Conservation (phyloP, 495 filamentous ascomycete species). For the Aspergillus affinis region DNA sequence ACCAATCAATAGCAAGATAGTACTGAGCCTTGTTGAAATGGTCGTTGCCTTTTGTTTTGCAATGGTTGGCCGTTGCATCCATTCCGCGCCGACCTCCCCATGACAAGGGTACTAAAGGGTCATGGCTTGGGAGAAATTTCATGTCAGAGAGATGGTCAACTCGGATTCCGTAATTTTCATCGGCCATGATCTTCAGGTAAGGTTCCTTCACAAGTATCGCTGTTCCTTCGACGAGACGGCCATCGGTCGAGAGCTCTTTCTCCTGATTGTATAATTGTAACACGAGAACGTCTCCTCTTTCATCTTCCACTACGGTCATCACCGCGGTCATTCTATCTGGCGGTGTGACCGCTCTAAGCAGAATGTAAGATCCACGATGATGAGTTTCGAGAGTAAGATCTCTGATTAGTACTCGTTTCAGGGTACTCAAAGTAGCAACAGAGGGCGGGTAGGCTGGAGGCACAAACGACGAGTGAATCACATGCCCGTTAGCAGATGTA, state of each 20-base stretch:
- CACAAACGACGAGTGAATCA: conserved; percentile 21
- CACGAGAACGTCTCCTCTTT: conserved; percentile 42
- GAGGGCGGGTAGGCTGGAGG: conserved; percentile 28
- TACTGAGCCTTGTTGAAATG: conserved; percentile 23
- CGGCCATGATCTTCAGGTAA: no score
- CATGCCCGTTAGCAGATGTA: not conserved
- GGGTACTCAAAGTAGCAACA: conserved; percentile 4
- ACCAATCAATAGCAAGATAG: conserved; percentile 28
- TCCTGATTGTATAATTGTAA: conserved; percentile 49
- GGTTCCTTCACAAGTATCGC: no score
- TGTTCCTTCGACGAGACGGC: conserved; percentile 32
- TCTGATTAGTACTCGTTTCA: conserved; percentile 27
- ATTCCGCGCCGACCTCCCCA: conserved; percentile 32
- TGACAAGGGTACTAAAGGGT: conserved; percentile 30
- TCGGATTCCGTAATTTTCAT: no score
- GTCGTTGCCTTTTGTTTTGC: conserved; percentile 45
- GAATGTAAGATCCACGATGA: conserved; percentile 45
- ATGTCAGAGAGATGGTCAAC: conserved; percentile 56
- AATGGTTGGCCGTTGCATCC: conserved; percentile 26
- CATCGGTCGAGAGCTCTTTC: conserved; percentile 15
- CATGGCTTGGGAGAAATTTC: conserved; percentile 28
- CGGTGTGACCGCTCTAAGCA: conserved; percentile 43
- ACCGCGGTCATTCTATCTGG: conserved; percentile 41
- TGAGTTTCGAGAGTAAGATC: conserved; percentile 48
- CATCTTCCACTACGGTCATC: conserved; percentile 53